Evolutionary conservation across 2,329 filamentous ascomycete species (phyloP), one percentile per base, ranked within the genome.

Genomic region (Trichoderma sp.): DNA sequence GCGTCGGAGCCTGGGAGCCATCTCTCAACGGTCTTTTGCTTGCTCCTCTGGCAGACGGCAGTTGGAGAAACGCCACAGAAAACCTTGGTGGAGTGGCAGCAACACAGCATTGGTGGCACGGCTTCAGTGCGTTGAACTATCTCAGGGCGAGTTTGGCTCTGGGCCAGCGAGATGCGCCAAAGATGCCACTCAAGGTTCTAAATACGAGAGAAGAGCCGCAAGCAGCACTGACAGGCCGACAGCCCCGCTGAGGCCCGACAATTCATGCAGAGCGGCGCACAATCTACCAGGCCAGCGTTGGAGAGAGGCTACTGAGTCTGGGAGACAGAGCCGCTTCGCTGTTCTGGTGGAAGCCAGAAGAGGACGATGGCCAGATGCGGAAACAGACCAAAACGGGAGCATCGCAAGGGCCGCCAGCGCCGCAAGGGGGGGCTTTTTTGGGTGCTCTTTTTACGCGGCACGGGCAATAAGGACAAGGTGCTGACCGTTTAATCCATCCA

Each of bases 171-270:
- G 16, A 19, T 43, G 37, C 37, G 37, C 14, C 53, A 35, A 43
- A 43, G 33, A 60, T 40, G 57, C 57, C 57, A 64, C 40, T 59
- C 67, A 24, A 63, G 59, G 58, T 49, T 52, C 57, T 27, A 37
- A 63, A 69, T 69, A 63, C 68, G 59, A 69, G 68, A 52, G 60
- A 40, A 69, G 68, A 52, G 68, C 60, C 40, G 68, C 68, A 69
- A 69, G 59, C 58, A 68, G 59, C 37, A 47, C 58, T 68, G 66
- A 68, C 35, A 53, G 52, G 47, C n/a, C n/a, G 14, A 2, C 35
- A 19, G 58, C 66, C 24, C 58, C 66, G 53, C 66, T 47, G 55
- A 56, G 65, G 52, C 60, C 40, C 31, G 56, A 29, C 53, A 35
- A n/a, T 49, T 33, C 21, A 7, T 57, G 55, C 27, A 33, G 27